Evolutionary conservation across 371 early-diverging fungal species (phyloP).

Genomic region (Antonospora locustae): DNA sequence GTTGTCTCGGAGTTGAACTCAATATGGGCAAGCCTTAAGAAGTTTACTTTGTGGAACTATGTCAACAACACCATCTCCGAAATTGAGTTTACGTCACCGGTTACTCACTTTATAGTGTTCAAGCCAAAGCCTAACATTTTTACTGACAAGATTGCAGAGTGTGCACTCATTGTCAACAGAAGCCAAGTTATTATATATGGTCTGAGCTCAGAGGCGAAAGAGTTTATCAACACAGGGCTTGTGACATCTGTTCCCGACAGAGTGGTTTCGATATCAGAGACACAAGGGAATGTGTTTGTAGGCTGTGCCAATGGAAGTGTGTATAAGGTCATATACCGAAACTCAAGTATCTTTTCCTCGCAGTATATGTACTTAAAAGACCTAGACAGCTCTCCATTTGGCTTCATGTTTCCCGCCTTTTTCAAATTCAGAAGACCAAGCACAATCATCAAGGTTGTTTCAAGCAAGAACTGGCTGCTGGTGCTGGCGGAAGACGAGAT

Average conservation of each 20-base stretch:
- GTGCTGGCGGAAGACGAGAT: slow-evolving; percentile 18
- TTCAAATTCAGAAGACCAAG: slow-evolving; percentile 20
- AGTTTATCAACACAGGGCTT: slow-evolving; percentile 33
- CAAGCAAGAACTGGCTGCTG: slow-evolving; percentile 21
- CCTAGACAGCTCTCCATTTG: slow-evolving; percentile 18
- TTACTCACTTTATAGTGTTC: slow-evolving; percentile 23
- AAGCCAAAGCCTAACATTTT: slow-evolving; percentile 32
- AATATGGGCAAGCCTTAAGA: slow-evolving; percentile 29
- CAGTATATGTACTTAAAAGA: slow-evolving; percentile 27
- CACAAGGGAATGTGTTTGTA: slow-evolving; percentile 24
- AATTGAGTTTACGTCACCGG: slow-evolving; percentile 13
- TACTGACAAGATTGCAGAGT: slow-evolving; percentile 22
- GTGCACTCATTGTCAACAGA: slow-evolving; percentile 36
- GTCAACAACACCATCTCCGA: slow-evolving; percentile 16
- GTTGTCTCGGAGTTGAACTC: slow-evolving; percentile 26
- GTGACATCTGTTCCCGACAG: slow-evolving; percentile 3
- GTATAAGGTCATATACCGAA: slow-evolving; percentile 32
- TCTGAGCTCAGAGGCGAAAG: slow-evolving; percentile 20
- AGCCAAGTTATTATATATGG: slow-evolving; percentile 41
- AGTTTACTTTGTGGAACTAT: slow-evolving; percentile 31
- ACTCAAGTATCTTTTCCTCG: slow-evolving; percentile 20
- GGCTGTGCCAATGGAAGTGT: slow-evolving; percentile 41
- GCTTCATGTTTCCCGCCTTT: slow-evolving; percentile 18
- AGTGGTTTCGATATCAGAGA: slow-evolving; percentile 7
- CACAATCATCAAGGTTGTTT: slow-evolving; percentile 1